Base-by-base conservation (phyloP, 2,329 filamentous ascomycete genomes). In the Emmonsiellopsis sp. region DNA sequence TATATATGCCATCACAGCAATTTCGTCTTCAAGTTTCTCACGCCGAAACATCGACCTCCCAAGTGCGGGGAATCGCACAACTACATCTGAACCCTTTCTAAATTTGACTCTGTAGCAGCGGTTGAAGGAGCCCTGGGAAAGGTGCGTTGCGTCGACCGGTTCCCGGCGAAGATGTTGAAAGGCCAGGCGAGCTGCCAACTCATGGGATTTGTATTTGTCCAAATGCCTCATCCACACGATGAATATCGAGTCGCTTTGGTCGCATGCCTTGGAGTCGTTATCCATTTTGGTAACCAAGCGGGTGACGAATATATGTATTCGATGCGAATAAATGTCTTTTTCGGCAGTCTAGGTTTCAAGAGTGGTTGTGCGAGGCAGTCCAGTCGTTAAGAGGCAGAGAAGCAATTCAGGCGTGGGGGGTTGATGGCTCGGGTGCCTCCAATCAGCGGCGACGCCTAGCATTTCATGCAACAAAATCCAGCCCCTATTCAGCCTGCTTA, bases 31-130 rank as follows among this genome's bases (percentile, higher is more conserved):
- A 37, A 53, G 43, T 41, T 58, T 58, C 50, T 58, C 57, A 26
- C 52, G 26, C 31, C 44, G 55, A 45, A 58, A 57, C 32, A 51
- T 46, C 13, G 46, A 44, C 26, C 50, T 52, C 15, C 58, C 58
- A 9, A 57, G 55, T 34, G 50, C 50, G 32, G 57, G 46, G 47
- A 60, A 60, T 20, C 53, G 57, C 52, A 60, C 53, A 30, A 58
- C 37, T 4, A 54, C 55, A 44, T 55, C 44, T 16, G 47, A 44
- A 13, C 50, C 47, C 35, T 55, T 55, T 40, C 53, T 56, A 49
- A 55, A 57, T 49, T 54, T 55, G 51, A 59, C 57, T 43, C 35
- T 51, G 48, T 54, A 58, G 54, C 57, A 59, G 34, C 56, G 47
- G 52, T 59, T 59, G 49, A 58, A 59, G 38, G 56, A 54, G 9